Conservation (phyloP, 129 eudicot species). For the Lactuca sativa region DNA sequence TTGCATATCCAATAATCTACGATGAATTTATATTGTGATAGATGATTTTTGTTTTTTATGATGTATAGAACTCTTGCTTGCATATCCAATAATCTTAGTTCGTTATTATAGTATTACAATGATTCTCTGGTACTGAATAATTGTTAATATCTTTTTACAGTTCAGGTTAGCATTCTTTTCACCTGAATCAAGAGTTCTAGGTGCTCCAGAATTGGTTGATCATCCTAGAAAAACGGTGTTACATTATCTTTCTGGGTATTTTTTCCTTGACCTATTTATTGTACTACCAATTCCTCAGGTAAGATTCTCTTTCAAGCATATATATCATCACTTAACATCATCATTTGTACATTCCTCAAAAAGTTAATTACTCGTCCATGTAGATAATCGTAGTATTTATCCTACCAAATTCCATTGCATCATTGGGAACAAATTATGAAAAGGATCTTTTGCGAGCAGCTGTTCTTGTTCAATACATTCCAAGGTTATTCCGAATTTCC, state of each 20-base stretch:
- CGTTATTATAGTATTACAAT: too few relatives aligned
- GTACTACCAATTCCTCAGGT: constrained; percentile 93
- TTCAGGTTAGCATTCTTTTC: constrained; percentile 75
- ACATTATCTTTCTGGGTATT: constrained; percentile 64
- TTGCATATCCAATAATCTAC: too few relatives aligned
- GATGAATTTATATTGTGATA: too few relatives aligned
- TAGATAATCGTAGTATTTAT: constrained; percentile 67
- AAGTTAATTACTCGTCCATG: constrained; percentile 28
- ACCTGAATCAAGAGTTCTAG: constrained; percentile 89
- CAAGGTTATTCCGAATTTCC: constrained; percentile 67
- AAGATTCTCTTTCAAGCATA: constrained; percentile 15
- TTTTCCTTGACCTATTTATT: constrained; percentile 64
- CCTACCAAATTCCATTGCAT: constrained; percentile 43
- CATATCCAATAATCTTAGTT: too few relatives aligned
- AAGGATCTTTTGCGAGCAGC: constrained; percentile 73
- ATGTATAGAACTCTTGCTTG: too few relatives aligned
- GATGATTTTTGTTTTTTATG: too few relatives aligned
- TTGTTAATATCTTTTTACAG: constrained; percentile 33
- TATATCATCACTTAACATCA: not conserved
- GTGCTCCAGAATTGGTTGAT: constrained; percentile 91
- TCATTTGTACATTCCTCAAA: constrained; percentile 15
- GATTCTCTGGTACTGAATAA: not conserved
- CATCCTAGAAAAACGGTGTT: constrained; percentile 67
- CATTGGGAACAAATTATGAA: constrained; percentile 67
- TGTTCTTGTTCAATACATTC: constrained; percentile 73